Base-by-base conservation (phyloP, 805 yeast species). In the Starmerella stigmatis region DNA sequence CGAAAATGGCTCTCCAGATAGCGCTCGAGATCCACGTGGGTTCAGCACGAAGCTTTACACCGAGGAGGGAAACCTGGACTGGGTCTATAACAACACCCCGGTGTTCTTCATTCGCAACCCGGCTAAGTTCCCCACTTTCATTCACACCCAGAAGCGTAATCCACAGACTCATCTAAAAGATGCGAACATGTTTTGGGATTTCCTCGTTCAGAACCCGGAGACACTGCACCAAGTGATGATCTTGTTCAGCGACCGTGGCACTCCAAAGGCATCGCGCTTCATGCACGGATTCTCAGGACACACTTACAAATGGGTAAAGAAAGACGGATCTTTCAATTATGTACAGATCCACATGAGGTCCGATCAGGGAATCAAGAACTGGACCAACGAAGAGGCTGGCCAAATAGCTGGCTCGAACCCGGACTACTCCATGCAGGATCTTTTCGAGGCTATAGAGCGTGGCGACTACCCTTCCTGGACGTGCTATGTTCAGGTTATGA, bases 41-140 rank as follows among this genome's bases (percentile, higher is more conserved):
- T 79, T 77, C 59, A 65, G 81, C 12, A 73, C 75, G 37, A 79
- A 79, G 64, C 66, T 78, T 51, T 74, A 74, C 66, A 78, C 84
- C 17, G 80, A 76, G 50, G 78, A 76, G 58, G 85, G 85, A 41
- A 74, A 72, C 62, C 63, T 75, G 56, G 85, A 78, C 65, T 78
- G 81, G 80, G 85, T 78, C 19, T 76, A 75, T 68, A 79, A 77
- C 67, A 79, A 79, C 65, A 79, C 84, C 15, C 85, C 85, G n/a
- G 69, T 78, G 21, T 77, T 77, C 60, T 77, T 77, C 64, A 66
- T 78, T 48, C 69, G 82, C 51, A 79, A 77, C 62, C 81, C 81
- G 27, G 61, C 71, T 33, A 76, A 77, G 66, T 78, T 78, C 67
- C 78, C 81, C 8, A 69, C 69, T 53, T 76, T 77, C 59, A 77